Evolutionary conservation across 2,329 filamentous ascomycete species (phyloP).

Genomic region (Myriosclerotinia scirpicola): DNA sequence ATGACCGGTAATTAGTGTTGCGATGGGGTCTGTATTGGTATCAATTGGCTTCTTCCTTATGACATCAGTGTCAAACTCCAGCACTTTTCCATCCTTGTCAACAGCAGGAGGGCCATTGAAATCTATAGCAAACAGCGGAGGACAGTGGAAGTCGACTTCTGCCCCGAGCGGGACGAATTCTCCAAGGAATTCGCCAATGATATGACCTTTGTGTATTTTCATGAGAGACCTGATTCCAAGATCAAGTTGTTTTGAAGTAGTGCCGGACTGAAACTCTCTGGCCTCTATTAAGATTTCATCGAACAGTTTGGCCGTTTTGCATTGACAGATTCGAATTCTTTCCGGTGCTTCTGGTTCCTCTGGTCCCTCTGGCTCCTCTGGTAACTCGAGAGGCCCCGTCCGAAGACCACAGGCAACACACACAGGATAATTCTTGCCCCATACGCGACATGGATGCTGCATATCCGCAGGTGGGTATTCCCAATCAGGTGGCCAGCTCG

Average conservation of each 20-base stretch:
- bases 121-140: neutral
- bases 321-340: neutral
- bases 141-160: neutral
- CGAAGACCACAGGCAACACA: slow-evolving; percentile 15
- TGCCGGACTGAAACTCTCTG: neutral
- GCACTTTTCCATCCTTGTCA: neutral
- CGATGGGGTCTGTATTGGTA: slow-evolving; percentile 9
- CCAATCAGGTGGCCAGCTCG: slow-evolving; percentile 12
- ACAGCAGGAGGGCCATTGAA: slow-evolving; percentile 16
- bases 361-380: neutral
- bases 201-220: neutral
- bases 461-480: slow-evolving; percentile 18
- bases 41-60: neutral
- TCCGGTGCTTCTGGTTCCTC: neutral
- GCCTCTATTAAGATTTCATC: slow-evolving; percentile 8
- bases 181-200: slow-evolving; percentile 18
- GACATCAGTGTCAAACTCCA: neutral
- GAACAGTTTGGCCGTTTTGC: neutral
- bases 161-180: slow-evolving; percentile 20
- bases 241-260: neutral
- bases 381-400: neutral
- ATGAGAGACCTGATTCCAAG: slow-evolving; percentile 18
- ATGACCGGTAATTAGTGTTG: slow-evolving; percentile 13
- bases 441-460: slow-evolving; percentile 19
- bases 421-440: slow-evolving; percentile 12